These are phyloP conservation scores for Flagelloscypha sp. DNA, from an alignment of 768 basidiomycete species.

Conservation along the genomic window DNA sequence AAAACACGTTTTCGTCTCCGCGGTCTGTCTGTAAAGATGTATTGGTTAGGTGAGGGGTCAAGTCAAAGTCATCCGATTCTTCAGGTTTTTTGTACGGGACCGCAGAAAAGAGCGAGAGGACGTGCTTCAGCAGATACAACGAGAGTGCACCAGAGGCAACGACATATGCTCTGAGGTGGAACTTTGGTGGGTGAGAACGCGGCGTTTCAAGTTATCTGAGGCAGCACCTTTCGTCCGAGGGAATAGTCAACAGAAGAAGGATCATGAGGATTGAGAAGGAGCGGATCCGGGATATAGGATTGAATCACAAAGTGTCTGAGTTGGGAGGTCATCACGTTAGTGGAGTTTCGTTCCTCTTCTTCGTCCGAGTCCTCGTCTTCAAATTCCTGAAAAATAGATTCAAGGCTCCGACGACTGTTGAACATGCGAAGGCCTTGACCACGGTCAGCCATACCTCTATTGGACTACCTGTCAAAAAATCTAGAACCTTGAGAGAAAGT, in stretches of 20 bases:
- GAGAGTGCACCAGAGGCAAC: slow-evolving; percentile 68
- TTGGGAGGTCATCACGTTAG: slow-evolving; percentile 72
- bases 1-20: slow-evolving; percentile 64
- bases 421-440: slow-evolving; percentile 94
- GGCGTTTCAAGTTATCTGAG: slow-evolving; percentile 11
- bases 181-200: slow-evolving; percentile 37
- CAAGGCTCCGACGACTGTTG: slow-evolving; percentile 63
- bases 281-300: slow-evolving; percentile 76
- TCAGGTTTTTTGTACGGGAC: slow-evolving; percentile 53
- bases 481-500: slow-evolving; percentile 3
- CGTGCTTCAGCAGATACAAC: slow-evolving; percentile 72
- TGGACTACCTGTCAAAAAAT: slow-evolving; percentile 4
- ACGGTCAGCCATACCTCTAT: slow-evolving; percentile 84
- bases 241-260: slow-evolving; percentile 21
- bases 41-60: slow-evolving; percentile 82
- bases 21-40: slow-evolving; percentile 71
- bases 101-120: slow-evolving; percentile 84
- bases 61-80: slow-evolving; percentile 32
- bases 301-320: slow-evolving; percentile 95
- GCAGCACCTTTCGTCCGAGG: slow-evolving; percentile 6
- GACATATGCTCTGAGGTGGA: slow-evolving; percentile 89
- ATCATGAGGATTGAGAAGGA: slow-evolving; percentile 68
- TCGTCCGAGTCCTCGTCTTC: slow-evolving; percentile 44
- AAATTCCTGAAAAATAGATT: slow-evolving; percentile 72
- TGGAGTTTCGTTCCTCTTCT: slow-evolving; percentile 27